phyloP scores from a whole-genome alignment of 164 flowering plant species.

The Chloranthus sessilifolius region DNA sequence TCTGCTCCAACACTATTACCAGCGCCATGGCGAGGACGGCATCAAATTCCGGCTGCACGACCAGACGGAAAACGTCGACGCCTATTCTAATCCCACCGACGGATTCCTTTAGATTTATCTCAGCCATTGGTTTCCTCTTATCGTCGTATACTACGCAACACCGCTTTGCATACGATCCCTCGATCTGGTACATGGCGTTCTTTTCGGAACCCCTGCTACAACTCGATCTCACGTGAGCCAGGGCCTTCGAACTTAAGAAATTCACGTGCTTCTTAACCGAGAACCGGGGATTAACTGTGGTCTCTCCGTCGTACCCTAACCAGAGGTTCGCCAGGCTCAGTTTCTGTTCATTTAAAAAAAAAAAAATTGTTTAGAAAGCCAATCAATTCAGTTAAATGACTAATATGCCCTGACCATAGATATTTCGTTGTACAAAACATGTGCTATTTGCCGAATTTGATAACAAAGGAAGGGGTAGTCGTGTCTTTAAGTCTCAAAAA shows the following conservation, averaged over 20 bases:
- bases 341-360: slow-evolving; percentile 45
- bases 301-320: slow-evolving; percentile 63
- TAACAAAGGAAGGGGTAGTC: background rate
- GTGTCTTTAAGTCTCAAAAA: background rate
- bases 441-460: background rate
- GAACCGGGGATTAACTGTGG: slow-evolving; percentile 34
- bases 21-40: slow-evolving; percentile 59
- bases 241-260: slow-evolving; percentile 31
- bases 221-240: slow-evolving; percentile 51
- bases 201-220: no score
- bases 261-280: slow-evolving; percentile 40
- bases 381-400: background rate
- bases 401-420: background rate
- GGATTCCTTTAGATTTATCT: slow-evolving; percentile 61
- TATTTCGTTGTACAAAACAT: background rate
- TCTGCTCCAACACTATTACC: slow-evolving; percentile 71
- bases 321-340: slow-evolving; percentile 55
- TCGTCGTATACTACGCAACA: slow-evolving; percentile 51
- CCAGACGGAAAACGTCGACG: slow-evolving; percentile 56
- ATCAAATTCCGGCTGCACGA: slow-evolving; percentile 54
- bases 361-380: background rate
- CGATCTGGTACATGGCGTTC: slow-evolving; percentile 34
- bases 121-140: slow-evolving; percentile 41
- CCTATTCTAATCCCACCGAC: slow-evolving; percentile 52
- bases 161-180: slow-evolving; percentile 64